Evolutionary conservation across 139 green algal genomes (phyloP).

Genomic region (Chlorella sp.): DNA sequence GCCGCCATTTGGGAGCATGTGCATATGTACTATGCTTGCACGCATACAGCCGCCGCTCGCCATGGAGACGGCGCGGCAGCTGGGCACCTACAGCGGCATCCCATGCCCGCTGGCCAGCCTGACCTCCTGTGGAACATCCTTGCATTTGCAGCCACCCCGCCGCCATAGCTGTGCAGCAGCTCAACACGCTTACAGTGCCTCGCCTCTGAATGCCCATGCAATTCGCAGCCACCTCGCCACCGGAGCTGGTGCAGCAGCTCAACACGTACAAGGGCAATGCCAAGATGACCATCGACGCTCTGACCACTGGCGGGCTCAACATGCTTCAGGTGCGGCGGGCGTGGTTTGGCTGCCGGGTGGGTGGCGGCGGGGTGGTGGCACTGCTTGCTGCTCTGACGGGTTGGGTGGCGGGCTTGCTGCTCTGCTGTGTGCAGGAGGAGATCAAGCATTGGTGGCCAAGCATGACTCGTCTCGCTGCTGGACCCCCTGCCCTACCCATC

Average conservation of each 20-base stretch:
- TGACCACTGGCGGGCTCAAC: slow-evolving; percentile 14
- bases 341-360: neutral
- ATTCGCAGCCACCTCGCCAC: too few species aligned
- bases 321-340: slow-evolving; percentile 22
- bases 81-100: too few species aligned
- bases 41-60: too few species aligned
- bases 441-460: neutral
- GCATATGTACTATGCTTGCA: too few species aligned
- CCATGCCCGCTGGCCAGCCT: too few species aligned
- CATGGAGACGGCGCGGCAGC: too few species aligned
- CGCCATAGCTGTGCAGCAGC: too few species aligned
- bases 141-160: too few species aligned
- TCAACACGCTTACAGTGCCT: too few species aligned
- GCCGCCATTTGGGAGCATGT: too few species aligned
- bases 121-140: too few species aligned
- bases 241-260: slow-evolving; percentile 11
- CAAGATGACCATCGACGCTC: slow-evolving; percentile 9
- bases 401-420: neutral
- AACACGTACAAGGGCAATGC: slow-evolving; percentile 11
- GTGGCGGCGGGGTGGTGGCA: neutral
- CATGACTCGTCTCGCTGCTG: neutral
- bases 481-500: neutral
- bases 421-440: neutral
- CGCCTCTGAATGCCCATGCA: too few species aligned
- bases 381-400: neutral